Conservation (phyloP, 768 basidiomycete species). For the Coprinellus micaceus region DNA sequence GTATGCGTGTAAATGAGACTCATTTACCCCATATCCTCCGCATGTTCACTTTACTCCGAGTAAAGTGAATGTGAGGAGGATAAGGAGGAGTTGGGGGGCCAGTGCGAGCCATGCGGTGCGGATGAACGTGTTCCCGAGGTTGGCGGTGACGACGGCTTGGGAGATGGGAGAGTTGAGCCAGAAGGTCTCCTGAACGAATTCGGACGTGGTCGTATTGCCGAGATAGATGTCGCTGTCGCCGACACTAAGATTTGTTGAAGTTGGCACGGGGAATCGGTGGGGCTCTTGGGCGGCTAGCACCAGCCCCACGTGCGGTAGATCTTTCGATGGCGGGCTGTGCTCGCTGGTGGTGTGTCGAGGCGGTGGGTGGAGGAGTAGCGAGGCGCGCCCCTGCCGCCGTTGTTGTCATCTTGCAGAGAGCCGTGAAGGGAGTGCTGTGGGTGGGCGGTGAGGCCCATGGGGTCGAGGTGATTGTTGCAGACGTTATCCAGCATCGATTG, state of each 20-base stretch:
- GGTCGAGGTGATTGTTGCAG: neutral
- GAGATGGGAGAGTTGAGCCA: conserved; percentile 61
- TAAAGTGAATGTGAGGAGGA: too few species aligned
- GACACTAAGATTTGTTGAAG: neutral
- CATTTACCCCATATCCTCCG: too few species aligned
- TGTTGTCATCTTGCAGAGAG: neutral
- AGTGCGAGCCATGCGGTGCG: too few species aligned
- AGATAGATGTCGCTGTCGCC: neutral
- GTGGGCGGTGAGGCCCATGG: neutral
- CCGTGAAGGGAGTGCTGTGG: neutral
- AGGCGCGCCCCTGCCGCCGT: neutral
- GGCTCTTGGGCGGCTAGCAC: neutral
- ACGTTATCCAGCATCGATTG: too few species aligned
- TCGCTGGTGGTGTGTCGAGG: neutral
- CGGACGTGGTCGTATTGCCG: neutral
- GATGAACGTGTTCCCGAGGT: too few species aligned
- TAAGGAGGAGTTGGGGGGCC: too few species aligned
- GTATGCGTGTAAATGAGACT: conserved; percentile 8
- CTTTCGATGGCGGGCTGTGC: neutral
- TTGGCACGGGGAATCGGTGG: neutral
- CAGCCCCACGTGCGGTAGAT: neutral
- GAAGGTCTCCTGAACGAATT: too few species aligned
- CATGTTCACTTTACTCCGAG: too few species aligned
- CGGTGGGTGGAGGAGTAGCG: too few species aligned
- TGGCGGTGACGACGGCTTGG: conserved; percentile 22